Evolutionary conservation across 495 filamentous ascomycete species (phyloP).

Genomic region (Podospora appendiculata): DNA sequence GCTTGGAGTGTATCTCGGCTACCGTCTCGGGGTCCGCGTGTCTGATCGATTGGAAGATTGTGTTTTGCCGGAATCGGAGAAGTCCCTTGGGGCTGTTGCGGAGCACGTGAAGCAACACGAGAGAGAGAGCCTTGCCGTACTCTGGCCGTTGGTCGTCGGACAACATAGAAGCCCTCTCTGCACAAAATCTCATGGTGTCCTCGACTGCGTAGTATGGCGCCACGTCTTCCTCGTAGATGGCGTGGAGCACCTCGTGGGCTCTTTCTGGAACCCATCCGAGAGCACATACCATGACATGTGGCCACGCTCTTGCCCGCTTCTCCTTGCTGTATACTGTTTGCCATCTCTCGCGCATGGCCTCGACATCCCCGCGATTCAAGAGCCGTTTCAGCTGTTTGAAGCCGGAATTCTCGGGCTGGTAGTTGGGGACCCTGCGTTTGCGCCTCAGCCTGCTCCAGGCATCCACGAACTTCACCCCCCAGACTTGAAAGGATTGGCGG

Average conservation of each 20-base stretch:
- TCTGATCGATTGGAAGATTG: conserved; percentile 15
- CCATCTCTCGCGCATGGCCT: conserved; percentile 40
- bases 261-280: conserved; percentile 36
- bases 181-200: conserved; percentile 44
- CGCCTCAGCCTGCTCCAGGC: too few species aligned
- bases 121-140: background rate
- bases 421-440: too few species aligned
- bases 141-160: background rate
- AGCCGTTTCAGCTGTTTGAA: background rate
- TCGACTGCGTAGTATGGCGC: conserved; percentile 43
- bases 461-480: too few species aligned
- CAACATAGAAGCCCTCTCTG: conserved; percentile 5
- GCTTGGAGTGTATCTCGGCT: conserved; percentile 20
- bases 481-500: too few species aligned
- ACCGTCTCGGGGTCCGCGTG: conserved; percentile 9
- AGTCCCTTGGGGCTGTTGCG: conserved; percentile 5
- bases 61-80: conserved; percentile 20
- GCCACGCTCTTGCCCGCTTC: conserved; percentile 30
- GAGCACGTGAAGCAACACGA: conserved; percentile 8
- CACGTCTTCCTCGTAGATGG: conserved; percentile 31
- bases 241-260: conserved; percentile 41
- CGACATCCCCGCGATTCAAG: conserved; percentile 16
- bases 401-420: background rate
- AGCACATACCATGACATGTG: conserved; percentile 42
- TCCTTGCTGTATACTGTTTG: background rate